These are phyloP conservation scores for Apiospora koreana DNA, from an alignment of 2,329 filamentous ascomycete genomes.

Conservation along the genomic window DNA sequence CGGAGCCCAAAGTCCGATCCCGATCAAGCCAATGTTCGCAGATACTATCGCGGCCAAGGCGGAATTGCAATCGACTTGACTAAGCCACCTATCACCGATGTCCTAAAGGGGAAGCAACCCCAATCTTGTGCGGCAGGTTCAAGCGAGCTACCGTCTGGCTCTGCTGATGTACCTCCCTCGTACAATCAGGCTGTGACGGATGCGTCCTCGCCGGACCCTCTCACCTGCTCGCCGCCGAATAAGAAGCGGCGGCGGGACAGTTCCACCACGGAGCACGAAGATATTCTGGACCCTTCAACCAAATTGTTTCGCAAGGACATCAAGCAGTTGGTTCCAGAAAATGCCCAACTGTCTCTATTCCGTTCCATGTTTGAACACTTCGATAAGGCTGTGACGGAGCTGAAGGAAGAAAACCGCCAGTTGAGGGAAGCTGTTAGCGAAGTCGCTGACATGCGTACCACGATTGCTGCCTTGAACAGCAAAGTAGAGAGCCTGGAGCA, in stretches of 20 bases:
- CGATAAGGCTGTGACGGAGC: neutral
- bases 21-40: conserved; percentile 10
- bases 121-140: neutral
- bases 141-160: neutral
- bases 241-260: conserved; percentile 10
- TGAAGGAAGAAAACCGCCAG: conserved; percentile 7
- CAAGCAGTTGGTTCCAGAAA: neutral
- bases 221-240: conserved; percentile 1
- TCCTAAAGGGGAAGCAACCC: neutral
- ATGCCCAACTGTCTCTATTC: neutral
- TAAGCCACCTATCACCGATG: neutral
- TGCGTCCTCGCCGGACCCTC: neutral
- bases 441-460: neutral
- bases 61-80: neutral
- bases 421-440: neutral
- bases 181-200: conserved; percentile 11
- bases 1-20: neutral
- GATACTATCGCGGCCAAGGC: conserved; percentile 13
- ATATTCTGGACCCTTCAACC: neutral
- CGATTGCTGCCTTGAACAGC: neutral
- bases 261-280: neutral
- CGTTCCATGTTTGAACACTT: conserved; percentile 12
- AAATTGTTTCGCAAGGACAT: neutral
- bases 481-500: conserved; percentile 9
- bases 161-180: neutral